A percentile compares a stretch with the other conserved stretches of the same genome.
Conservation (phyloP, 768 basidiomycete species). For the Coprinopsis strossmayeri region DNA sequence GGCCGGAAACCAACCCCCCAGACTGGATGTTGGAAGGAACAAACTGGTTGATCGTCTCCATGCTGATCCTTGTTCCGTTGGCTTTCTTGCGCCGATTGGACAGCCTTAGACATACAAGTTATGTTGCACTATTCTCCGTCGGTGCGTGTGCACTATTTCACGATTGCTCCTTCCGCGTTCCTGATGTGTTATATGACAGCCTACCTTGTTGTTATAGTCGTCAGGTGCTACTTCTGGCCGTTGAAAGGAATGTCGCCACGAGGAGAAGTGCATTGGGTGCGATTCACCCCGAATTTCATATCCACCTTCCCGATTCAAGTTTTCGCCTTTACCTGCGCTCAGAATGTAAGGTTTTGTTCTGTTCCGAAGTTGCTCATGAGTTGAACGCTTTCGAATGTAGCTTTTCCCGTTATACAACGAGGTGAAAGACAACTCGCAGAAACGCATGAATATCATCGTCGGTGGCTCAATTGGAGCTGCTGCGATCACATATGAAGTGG, state of each 20-base stretch:
- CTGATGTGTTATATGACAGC: no score
- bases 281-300: constrained; percentile 72
- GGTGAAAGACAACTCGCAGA: constrained; percentile 71
- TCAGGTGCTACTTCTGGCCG: constrained; percentile 74
- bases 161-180: neutral
- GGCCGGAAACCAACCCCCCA: constrained; percentile 58
- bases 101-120: constrained; percentile 85
- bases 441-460: constrained; percentile 83
- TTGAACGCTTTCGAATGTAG: constrained; percentile 30
- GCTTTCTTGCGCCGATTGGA: constrained; percentile 80
- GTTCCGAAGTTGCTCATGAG: neutral
- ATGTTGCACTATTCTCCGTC: constrained; percentile 85
- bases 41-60: constrained; percentile 79
- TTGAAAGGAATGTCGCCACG: constrained; percentile 52
- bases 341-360: constrained; percentile 58
- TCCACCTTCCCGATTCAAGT: constrained; percentile 91
- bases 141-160: constrained; percentile 41
- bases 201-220: constrained; percentile 75
- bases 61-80: constrained; percentile 72
- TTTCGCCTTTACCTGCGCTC: constrained; percentile 88
- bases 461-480: constrained; percentile 83
- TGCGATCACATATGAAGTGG: constrained; percentile 78
- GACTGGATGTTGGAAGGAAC: constrained; percentile 69
- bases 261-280: constrained; percentile 66
- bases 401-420: constrained; percentile 95